A percentile compares a stretch with the other conserved stretches of the same genome.
Conservation (phyloP, 768 basidiomycete genomes). For the Floccularia luteovirens region DNA sequence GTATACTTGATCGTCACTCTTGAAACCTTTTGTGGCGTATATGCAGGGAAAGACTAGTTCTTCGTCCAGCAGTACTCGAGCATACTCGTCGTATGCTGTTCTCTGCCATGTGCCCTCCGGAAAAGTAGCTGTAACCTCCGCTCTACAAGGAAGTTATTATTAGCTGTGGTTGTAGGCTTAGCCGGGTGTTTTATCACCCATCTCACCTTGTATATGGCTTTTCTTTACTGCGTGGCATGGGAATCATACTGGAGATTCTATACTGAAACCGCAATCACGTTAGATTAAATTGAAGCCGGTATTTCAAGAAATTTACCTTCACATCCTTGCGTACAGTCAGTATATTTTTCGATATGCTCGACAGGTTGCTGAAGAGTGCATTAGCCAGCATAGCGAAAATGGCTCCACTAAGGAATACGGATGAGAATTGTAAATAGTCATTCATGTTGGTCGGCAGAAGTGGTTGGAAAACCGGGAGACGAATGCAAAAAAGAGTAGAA, state of each 20-base stretch:
- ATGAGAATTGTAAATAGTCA: not conserved
- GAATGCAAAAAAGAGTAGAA: no score
- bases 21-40: conserved; percentile 14
- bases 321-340: not conserved
- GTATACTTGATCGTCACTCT: conserved; percentile 12
- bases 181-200: no score
- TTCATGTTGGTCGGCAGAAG: no score
- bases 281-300: no score
- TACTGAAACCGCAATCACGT: no score
- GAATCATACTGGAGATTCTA: no score
- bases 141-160: not conserved
- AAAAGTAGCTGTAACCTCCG: not conserved
- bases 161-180: not conserved
- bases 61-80: conserved; percentile 10
- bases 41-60: conserved; percentile 14
- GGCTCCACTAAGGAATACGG: not conserved
- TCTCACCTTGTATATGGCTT: no score
- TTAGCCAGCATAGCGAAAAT: not conserved
- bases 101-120: conserved; percentile 11
- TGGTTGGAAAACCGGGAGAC: no score
- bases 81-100: conserved; percentile 11
- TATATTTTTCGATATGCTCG: not conserved
- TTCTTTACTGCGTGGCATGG: no score
- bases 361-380: not conserved
- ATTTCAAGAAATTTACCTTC: not conserved